These are phyloP conservation scores for Trichoderma polysporum DNA, from an alignment of 2,329 filamentous ascomycete genomes.

Conservation along the genomic window DNA sequence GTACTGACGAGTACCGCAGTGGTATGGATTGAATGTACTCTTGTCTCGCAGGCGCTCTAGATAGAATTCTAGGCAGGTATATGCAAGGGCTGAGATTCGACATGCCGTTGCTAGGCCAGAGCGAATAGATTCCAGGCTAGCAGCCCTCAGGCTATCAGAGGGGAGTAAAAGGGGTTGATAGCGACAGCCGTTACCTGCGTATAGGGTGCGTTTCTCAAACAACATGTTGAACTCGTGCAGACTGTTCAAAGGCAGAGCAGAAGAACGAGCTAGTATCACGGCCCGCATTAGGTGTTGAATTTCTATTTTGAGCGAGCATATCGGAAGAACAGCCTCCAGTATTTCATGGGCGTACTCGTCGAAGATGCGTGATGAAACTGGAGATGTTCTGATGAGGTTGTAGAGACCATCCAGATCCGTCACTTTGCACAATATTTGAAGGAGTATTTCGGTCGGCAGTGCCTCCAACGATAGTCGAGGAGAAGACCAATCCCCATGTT, in stretches of 20 bases:
- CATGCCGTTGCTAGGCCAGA: conserved; percentile 18
- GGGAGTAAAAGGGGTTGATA: neutral
- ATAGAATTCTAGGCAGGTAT: conserved; percentile 25
- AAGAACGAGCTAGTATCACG: neutral
- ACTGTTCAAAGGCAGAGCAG: neutral
- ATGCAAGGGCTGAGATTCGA: conserved; percentile 25
- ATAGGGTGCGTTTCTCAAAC: neutral
- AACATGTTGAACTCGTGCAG: neutral
- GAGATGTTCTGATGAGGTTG: neutral
- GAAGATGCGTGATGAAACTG: neutral
- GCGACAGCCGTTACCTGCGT: neutral
- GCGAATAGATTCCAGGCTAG: neutral
- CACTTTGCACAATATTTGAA: neutral
- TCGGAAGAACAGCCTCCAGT: neutral
- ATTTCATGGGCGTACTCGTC: neutral
- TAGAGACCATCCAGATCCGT: neutral
- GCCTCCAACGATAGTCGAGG: neutral
- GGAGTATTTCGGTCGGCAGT: neutral
- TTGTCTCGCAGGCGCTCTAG: conserved; percentile 19
- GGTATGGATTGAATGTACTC: conserved; percentile 21
- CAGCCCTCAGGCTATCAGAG: neutral
- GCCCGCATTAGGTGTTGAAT: neutral
- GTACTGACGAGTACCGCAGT: neutral
- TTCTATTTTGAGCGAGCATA: neutral
- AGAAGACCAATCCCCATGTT: neutral